These are phyloP conservation scores for Ophiorrhiza pumila DNA, from an alignment of 257 asterid species.

Conservation along the genomic window DNA sequence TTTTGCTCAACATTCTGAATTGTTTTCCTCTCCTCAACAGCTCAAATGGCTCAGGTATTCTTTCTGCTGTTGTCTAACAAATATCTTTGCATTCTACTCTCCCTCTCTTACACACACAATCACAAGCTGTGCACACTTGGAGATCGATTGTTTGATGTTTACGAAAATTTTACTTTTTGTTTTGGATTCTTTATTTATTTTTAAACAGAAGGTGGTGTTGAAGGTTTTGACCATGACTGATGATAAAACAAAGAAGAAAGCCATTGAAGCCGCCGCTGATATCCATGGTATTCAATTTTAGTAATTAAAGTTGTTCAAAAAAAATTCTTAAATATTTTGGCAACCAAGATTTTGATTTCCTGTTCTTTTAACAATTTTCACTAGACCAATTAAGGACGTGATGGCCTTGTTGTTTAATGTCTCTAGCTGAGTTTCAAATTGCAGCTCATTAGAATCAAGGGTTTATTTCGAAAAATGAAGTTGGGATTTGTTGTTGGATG, in stretches of 20 bases:
- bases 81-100: not conserved
- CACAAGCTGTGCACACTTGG: too few relatives aligned
- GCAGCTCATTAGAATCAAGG: not conserved
- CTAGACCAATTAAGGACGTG: not conserved
- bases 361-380: not conserved
- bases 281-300: slow-evolving; percentile 37
- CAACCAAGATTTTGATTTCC: not conserved
- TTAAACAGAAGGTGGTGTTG: slow-evolving; percentile 57
- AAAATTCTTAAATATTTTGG: not conserved
- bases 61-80: not conserved
- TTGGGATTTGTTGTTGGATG: slow-evolving; percentile 1
- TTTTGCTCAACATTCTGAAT: not conserved
- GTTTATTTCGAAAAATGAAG: not conserved
- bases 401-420: not conserved
- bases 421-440: not conserved
- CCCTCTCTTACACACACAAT: not conserved
- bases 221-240: slow-evolving; percentile 70
- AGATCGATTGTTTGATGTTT: not conserved
- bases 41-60: slow-evolving; percentile 37
- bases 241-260: slow-evolving; percentile 76
- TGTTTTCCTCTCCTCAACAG: not conserved
- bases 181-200: not conserved
- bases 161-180: not conserved
- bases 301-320: too few relatives aligned
- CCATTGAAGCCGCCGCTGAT: slow-evolving; percentile 85